phyloP scores from a whole-genome alignment of 2,329 filamentous ascomycete genomes.

The Fusarium sp. region DNA sequence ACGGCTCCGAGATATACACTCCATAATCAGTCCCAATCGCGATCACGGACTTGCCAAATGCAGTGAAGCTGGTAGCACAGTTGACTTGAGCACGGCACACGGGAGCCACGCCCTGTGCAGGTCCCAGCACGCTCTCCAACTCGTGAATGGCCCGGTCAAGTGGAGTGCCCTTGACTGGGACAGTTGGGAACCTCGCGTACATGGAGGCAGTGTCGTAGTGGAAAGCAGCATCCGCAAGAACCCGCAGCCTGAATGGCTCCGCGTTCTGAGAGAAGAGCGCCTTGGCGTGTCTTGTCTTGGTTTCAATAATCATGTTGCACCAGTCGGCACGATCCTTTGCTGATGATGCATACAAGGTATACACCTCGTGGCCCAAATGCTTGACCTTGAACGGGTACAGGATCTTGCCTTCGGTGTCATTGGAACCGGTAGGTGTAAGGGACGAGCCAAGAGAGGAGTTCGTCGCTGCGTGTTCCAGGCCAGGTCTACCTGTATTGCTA shows the following conservation, averaged over 20 bases:
- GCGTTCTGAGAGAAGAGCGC: slow-evolving; percentile 92
- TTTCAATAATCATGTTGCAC: slow-evolving; percentile 93
- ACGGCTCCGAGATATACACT: slow-evolving; percentile 88
- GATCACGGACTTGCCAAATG: slow-evolving; percentile 85
- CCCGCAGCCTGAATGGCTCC: slow-evolving; percentile 90
- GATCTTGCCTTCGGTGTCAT: slow-evolving; percentile 82
- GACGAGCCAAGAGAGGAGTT: slow-evolving; percentile 70
- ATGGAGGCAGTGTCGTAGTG: slow-evolving; percentile 75
- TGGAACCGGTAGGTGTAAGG: slow-evolving; percentile 58
- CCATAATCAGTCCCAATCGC: slow-evolving; percentile 96
- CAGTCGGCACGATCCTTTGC: slow-evolving; percentile 83
- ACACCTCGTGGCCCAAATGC: slow-evolving; percentile 92
- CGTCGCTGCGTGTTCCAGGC: slow-evolving; percentile 75
- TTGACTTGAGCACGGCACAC: slow-evolving; percentile 90
- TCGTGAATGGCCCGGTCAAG: slow-evolving; percentile 91
- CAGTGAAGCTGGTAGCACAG: slow-evolving; percentile 90
- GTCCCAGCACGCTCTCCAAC: slow-evolving; percentile 81
- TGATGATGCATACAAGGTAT: slow-evolving; percentile 87
- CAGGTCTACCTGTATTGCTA: slow-evolving; percentile 65
- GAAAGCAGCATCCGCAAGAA: slow-evolving; percentile 93
- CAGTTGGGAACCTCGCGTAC: slow-evolving; percentile 69
- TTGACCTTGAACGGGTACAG: slow-evolving; percentile 96
- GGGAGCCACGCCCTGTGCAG: slow-evolving; percentile 75
- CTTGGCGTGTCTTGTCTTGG: slow-evolving; percentile 92
- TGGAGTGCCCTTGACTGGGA: slow-evolving; percentile 89